These are phyloP conservation scores for Phytophthora cajani DNA, from an alignment of 352 stramenopile species.

Conservation along the genomic window DNA sequence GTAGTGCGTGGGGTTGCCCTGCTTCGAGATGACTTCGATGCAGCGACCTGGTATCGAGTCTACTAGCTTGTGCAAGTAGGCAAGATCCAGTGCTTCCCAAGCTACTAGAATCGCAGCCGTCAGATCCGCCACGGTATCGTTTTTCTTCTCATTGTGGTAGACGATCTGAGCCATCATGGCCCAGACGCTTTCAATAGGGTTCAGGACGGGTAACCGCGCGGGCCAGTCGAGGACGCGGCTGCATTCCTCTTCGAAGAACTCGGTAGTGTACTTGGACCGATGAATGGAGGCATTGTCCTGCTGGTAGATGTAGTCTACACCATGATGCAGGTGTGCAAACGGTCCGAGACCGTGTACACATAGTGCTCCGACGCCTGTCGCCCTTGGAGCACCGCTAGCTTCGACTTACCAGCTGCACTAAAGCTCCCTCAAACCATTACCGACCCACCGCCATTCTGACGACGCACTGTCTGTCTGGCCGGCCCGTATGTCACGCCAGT, in stretches of 20 bases:
- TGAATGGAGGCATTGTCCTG: conserved; percentile 24
- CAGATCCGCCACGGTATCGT: neutral
- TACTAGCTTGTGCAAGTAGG: neutral
- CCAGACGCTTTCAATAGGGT: neutral
- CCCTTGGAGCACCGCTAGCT: conserved; percentile 12
- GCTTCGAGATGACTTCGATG: conserved; percentile 3
- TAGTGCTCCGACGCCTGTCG: conserved; percentile 6
- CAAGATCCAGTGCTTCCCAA: neutral
- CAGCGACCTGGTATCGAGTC: conserved; percentile 7
- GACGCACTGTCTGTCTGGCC: neutral
- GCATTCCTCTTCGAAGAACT: conserved; percentile 12
- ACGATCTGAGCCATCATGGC: conserved; percentile 8
- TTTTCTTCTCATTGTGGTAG: conserved; percentile 26
- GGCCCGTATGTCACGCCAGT: conserved; percentile 7
- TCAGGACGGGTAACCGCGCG: conserved; percentile 15
- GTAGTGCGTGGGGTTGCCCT: neutral
- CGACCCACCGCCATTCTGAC: conserved; percentile 5
- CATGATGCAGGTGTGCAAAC: neutral
- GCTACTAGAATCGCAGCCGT: neutral
- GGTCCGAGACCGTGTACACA: conserved; percentile 17
- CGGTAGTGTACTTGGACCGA: neutral
- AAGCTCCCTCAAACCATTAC: neutral
- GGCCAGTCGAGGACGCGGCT: conserved; percentile 8
- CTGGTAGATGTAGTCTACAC: conserved; percentile 23
- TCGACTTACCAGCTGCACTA: conserved; percentile 6